Evolutionary conservation across 805 yeast genomes (phyloP), one percentile per base, ranked within the genome.

Genomic region (Nakazawaea ishiwadae): DNA sequence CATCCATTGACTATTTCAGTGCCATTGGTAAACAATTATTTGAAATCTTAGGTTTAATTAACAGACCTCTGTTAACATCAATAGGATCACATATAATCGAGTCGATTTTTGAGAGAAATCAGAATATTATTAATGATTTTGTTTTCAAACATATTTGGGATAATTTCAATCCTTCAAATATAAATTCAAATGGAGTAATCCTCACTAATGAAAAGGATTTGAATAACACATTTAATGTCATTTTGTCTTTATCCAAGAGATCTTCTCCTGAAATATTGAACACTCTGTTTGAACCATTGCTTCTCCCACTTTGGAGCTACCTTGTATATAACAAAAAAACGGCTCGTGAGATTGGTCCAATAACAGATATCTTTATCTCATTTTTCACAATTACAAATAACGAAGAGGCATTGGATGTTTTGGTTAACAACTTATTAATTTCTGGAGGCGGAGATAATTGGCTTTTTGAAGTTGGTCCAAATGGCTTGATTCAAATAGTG

Each of bases 21-120:
- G 66, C 59, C n/a, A 61, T 91, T 5, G 83, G 88, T 4, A 44
- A 46, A 4, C 97, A 91, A 55, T 58, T 83, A 6, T 79, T 75
- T 53, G 71, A 72, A 0, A 58, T 84, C 2, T 65, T 88, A 27
- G 68, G 75, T 4, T 62, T 69, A 46, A 70, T 81, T 5, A 80
- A 84, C 51, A 71, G 79, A 44, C 87, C 90, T 1, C 60, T 75
- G 2, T 65, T 81, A 48, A 62, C 74, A 3, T 74, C 79, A 27
- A 74, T 82, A 44, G 69, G 79, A 7, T 68, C 78, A 9, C 76
- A 74, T 45, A 62, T 83, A 10, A 48, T 85, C 1, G 73, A 75
- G 26, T 62, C 66, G 18, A 56, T 82, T 11, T 83, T 73, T 63
- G 43, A 48, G 4, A 69, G 65, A 49, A 82, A 82, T 53, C 56